Conservation (phyloP, 1,284 basidiomycete genomes). For the Sanghuangporus weigelae region DNA sequence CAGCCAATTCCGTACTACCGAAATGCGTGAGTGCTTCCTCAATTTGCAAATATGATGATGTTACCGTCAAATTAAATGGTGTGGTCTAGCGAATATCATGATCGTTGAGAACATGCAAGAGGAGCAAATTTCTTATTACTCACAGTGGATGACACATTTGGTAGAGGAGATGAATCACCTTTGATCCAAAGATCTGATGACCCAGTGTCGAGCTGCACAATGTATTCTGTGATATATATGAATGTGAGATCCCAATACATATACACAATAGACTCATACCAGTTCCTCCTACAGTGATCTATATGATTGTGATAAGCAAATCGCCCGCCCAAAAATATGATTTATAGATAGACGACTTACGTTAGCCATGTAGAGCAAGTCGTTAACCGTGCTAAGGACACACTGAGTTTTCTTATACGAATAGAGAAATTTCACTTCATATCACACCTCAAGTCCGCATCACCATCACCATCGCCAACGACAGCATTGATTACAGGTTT, state of each 20-base stretch:
- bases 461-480: conserved; percentile 20
- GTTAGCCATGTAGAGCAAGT: conserved; percentile 71
- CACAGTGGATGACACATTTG: conserved; percentile 49
- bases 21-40: conserved; percentile 1
- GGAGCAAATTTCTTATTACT: conserved; percentile 22
- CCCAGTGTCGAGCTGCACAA: conserved; percentile 74
- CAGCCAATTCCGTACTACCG: conserved; percentile 73
- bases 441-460: conserved; percentile 29
- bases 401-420: conserved; percentile 28
- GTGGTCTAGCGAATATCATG: conserved; percentile 29
- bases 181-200: conserved; percentile 79
- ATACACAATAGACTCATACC: conserved; percentile 35
- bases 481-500: conserved; percentile 8
- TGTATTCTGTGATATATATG: conserved; percentile 40
- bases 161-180: conserved; percentile 43
- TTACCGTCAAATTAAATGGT: conserved; percentile 56
- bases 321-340: neutral
- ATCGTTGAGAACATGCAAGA: conserved; percentile 14
- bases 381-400: conserved; percentile 57
- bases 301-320: neutral
- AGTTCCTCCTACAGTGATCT: conserved; percentile 60
- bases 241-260: conserved; percentile 6
- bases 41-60: conserved; percentile 20
- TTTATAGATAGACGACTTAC: conserved; percentile 36
- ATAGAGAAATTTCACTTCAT: neutral